These are phyloP conservation scores for Capsella bursapastoris DNA, from an alignment of 345 rosid genomes.

Conservation along the genomic window DNA sequence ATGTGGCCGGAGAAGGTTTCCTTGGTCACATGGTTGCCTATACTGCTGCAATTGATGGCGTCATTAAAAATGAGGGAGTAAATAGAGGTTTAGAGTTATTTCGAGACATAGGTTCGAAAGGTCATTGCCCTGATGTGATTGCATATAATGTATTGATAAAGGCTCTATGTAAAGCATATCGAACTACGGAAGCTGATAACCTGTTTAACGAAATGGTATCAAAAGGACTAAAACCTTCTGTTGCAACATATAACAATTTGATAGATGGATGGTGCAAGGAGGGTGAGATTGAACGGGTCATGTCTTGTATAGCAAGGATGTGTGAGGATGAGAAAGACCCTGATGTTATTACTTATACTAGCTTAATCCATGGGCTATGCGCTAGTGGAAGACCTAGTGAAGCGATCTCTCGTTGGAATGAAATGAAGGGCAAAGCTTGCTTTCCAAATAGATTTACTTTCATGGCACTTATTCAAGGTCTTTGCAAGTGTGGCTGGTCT, in stretches of 20 bases:
- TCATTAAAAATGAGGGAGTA: slow-evolving; percentile 57
- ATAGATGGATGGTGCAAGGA: slow-evolving; percentile 88
- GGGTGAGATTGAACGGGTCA: slow-evolving; percentile 57
- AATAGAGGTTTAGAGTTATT: slow-evolving; percentile 75
- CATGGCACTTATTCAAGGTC: slow-evolving; percentile 78
- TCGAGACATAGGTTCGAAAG: slow-evolving; percentile 55
- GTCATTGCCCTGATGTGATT: slow-evolving; percentile 77
- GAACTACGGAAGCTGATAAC: slow-evolving; percentile 65
- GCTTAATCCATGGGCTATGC: slow-evolving; percentile 74
- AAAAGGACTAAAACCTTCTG: slow-evolving; percentile 76
- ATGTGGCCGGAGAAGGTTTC: slow-evolving; percentile 75
- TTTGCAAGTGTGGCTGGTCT: slow-evolving; percentile 75
- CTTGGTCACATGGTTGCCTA: slow-evolving; percentile 72
- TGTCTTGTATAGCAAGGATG: slow-evolving; percentile 65
- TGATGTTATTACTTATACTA: slow-evolving; percentile 74
- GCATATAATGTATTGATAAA: slow-evolving; percentile 76
- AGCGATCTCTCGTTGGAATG: slow-evolving; percentile 73
- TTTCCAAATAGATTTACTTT: slow-evolving; percentile 61
- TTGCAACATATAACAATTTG: slow-evolving; percentile 70
- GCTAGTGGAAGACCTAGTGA: slow-evolving; percentile 68
- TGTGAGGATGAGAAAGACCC: slow-evolving; percentile 59
- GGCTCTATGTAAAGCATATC: slow-evolving; percentile 66
- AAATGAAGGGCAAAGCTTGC: slow-evolving; percentile 63
- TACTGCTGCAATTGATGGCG: slow-evolving; percentile 77
- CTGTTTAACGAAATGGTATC: slow-evolving; percentile 67